Base-by-base conservation (phyloP, 345 rosid species). In the Triadica sebifera region DNA sequence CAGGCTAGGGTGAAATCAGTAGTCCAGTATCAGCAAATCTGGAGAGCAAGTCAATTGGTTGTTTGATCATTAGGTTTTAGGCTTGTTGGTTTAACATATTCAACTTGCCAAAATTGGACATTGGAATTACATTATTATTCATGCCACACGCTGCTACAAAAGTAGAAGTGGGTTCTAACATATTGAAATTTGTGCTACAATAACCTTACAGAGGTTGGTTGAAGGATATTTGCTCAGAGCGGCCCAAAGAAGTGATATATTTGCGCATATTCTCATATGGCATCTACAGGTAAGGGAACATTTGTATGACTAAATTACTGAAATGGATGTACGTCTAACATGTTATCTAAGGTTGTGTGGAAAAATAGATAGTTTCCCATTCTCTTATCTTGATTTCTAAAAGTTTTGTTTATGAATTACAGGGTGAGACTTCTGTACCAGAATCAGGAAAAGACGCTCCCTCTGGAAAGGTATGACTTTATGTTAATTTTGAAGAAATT, bases 181-280 rank as follows among this genome's bases (percentile, higher is more conserved):
- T 56, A 38, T 43, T 50, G n/a, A 9, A 58, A 37, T 49, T n/a
- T 47, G 7, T 50, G 8, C 64, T 50, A 62, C 17, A 50, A 63
- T 77, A 52, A 24, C 49, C 78, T 77, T 83, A 84, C 97, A 96
- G 99, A 84, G 77, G 78, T 79, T 95, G 64, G 99, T 96, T 46
- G 97, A 96, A 87, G 98, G 99, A 58, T 96, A 96, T 81, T 83
- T 96, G 87, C 93, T 96, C 45, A 88, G 98, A 88, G 99, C 99
- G 67, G 81, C 99, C 77, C 96, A 96, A 77, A 85, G 94, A 83
- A 96, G 98, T 81, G 97, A 96, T 78, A 82, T 96, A 83, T 96
- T 96, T 79, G 93, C 98, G 68, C 99, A 96, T 81, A 96, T 93
- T 83, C 84, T 96, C 78, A 93, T 96, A 81, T 96, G 99, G 99